Evolutionary conservation across 371 early-diverging fungal species (phyloP), one percentile per base, ranked within the genome.

Genomic region (Basidiobolus meristosporus): DNA sequence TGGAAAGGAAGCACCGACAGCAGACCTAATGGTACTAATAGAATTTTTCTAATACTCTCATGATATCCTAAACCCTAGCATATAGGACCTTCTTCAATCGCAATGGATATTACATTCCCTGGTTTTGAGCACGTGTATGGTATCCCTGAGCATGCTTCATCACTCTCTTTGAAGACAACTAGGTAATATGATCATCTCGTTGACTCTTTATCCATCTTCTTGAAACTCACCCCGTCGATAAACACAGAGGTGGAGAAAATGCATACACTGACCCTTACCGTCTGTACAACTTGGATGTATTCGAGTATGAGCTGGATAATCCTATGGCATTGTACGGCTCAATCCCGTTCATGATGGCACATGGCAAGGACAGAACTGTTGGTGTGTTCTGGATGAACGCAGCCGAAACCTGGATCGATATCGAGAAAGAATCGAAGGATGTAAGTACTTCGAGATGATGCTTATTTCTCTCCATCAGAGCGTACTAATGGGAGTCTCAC

Each of bases 271-370:
- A 95, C 21, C 96, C 95, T 10, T 95, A 91, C 56, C 72, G 98
- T n/a, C 65, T 96, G 17, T 98, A 91, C 62, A 98, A 98, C 53
- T 66, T 93, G 34, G 98, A 98, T 52, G 96, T 96, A 12, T 96
- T 96, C 56, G 96, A 98, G 55, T 89, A 90, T 62, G 81, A 81
- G 22, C 41, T 81, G 23, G 89, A 98, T 60, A 83, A 67, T 49
- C 89, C 92, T 7, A 90, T 90, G 72, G 82, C 93, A 5, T 70
- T 98, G 10, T 98, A 98, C 50, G 98, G 98, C 21, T 73, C 89
- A 4, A 68, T 98, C 3, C 98, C 98, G 10, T 76, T 90, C 35
- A 79, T 95, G 78, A 48, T 90, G 37, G 85, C 87, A 2, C 93
- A 96, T 47, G 58, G 63, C 31, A 67, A 72, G 14, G 58, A 57